Evolutionary conservation across 1,284 basidiomycete genomes (phyloP).

Genomic region (Laetiporus sulphureus): DNA sequence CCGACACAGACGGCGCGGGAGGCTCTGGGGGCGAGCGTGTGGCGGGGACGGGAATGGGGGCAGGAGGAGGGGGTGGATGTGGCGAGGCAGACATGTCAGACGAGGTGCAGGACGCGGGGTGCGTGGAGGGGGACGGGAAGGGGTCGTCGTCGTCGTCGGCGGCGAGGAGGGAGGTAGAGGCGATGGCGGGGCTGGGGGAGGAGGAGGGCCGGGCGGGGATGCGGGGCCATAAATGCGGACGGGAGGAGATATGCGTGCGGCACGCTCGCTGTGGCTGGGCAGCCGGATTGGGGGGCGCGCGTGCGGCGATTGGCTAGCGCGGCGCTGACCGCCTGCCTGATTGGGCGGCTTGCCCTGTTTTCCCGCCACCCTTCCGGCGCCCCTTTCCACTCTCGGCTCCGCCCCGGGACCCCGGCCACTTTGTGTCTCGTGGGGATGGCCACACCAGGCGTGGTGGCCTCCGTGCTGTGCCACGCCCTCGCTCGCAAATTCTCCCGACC

Average conservation of each 20-base stretch:
- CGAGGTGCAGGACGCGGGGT: slow-evolving; percentile 3
- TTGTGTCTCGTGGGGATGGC: background rate
- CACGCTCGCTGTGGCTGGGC: slow-evolving; percentile 14
- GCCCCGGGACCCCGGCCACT: slow-evolving; percentile 3
- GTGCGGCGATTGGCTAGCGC: slow-evolving; percentile 5
- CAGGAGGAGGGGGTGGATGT: slow-evolving; percentile 16
- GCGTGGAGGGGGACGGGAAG: slow-evolving; percentile 1
- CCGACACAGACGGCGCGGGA: slow-evolving; percentile 13
- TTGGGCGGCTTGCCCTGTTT: slow-evolving; percentile 14
- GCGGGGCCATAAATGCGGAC: slow-evolving; percentile 16
- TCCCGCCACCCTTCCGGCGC: slow-evolving; percentile 9
- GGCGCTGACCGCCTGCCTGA: slow-evolving; percentile 5
- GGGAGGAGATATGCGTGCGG: slow-evolving; percentile 16
- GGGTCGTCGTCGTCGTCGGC: slow-evolving; percentile 6
- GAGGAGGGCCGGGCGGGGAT: slow-evolving; percentile 16
- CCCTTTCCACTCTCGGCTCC: slow-evolving; percentile 8
- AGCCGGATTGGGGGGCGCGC: slow-evolving; percentile 4
- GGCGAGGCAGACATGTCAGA: slow-evolving; percentile 7
- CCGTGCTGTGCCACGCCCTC: too few relatives aligned
- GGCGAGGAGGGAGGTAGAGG: slow-evolving; percentile 5
- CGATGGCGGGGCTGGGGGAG: slow-evolving; percentile 11
- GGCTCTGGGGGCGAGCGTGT: slow-evolving; percentile 22
- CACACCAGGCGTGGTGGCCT: background rate
- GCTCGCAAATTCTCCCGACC: too few relatives aligned
- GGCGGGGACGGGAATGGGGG: slow-evolving; percentile 12